Base-by-base conservation (phyloP, 495 filamentous ascomycete species). In the Xylaria intraflava region DNA sequence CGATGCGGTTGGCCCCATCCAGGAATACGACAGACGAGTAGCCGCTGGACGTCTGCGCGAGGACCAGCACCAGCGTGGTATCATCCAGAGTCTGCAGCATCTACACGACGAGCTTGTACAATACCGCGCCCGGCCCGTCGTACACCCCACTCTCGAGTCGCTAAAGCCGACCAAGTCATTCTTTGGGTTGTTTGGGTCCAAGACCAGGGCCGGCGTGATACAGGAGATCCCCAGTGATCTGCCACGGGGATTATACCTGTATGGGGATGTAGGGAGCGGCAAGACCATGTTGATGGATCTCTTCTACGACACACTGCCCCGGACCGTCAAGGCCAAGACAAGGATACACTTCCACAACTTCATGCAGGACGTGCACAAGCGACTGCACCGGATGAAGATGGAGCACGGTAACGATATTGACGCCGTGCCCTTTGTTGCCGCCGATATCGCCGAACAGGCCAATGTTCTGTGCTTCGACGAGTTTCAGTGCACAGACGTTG, bases 231-330 rank as follows among this genome's bases (percentile, higher is more conserved):
- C 90, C 19, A 65, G 77, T 47, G 78, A 85, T 58, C 76, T 95
- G 7, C 93, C 93, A 0, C 86, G 89, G 59, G 94, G 94, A 0
- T 67, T 97, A 33, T 97, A 97, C 63, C 86, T 99, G 73, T 97
- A 88, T 64, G 94, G 94, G 17, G 93, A 97, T 68, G 94, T 99
- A 9, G 94, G 94, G 20, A 92, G 89, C 62, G 94, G 94, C 40
- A 99, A 99, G 78, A 97, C 94, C 1, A 99, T 99, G 94, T 74
- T 99, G 57, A 97, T 99, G 93, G 94, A 99, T 64, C 76, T 99
- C 62, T 97, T 99, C 71, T 96, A 90, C 72, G 90, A 97, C 49
- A 95, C 92, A 1, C 72, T 99, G 46, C 93, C 93, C 4, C 62
- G 73, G 12, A 84, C 87, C 60, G 89, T 98, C 56, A 79, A 72